Base-by-base conservation (phyloP, 1,139 yeast species). In the Yamadazyma sp. region DNA sequence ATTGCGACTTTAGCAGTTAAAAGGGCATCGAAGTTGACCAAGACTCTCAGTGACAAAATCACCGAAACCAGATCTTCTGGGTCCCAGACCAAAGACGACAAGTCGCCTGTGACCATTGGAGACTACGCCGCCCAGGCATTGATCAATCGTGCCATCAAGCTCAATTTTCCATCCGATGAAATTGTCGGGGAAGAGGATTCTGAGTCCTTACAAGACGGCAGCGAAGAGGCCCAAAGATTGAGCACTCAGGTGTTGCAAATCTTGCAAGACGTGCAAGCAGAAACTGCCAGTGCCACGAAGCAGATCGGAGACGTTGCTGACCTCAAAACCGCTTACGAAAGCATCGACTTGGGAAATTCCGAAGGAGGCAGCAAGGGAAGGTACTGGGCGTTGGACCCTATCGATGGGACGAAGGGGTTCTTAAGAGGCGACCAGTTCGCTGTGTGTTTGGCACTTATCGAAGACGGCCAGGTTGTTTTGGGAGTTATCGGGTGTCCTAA, bases 401-500 rank as follows among this genome's bases (percentile, higher is more conserved):
- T 92, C 47, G 99, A 92, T 58, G 99, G 99, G 12, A 92, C 99
- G 16, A 91, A 91, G 59, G 99, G 99, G 0, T 92, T 92, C 57
- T 69, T 92, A 43, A 75, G 99, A 57, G 95, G 96, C 31, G 98
- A 91, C 46, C 99, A 92, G 61, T 92, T 88, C 62, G 98, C 98
- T 3, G 95, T 92, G 2, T 94, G 99, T 58, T 69, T 92, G 40
- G 97, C 96, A 0, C 69, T 92, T 48, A 82, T 92, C 39, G 94
- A 83, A 33, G 84, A 91, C 55, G 95, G 96, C 10, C 69, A 78
- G 43, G 95, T 88, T 1, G 82, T 83, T 42, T 73, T 92, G 39
- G 98, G 98, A 31, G 94, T 88, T 17, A 87, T 92, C 61, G 98
- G 98, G 2, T 92, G 98, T 63, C 99, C 99, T 27, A 92, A 92